Evolutionary conservation across 768 basidiomycete genomes (phyloP).

Genomic region (Russula emetica): DNA sequence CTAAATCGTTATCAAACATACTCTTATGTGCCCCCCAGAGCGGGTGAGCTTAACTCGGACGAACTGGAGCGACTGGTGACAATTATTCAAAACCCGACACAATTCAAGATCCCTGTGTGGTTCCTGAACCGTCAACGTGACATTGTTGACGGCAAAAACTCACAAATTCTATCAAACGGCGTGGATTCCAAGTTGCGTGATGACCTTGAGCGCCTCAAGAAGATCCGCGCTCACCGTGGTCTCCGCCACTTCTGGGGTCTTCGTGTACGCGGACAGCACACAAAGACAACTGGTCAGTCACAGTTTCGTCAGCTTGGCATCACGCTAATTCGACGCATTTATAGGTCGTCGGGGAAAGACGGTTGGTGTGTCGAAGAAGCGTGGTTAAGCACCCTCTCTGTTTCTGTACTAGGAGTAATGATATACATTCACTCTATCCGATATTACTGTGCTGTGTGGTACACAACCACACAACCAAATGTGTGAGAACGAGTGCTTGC

Average conservation of each 20-base stretch:
- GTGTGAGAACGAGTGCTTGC: not conserved
- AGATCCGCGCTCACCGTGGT: conserved; percentile 96
- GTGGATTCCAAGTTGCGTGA: conserved; percentile 98
- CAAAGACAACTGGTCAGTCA: conserved; percentile 90
- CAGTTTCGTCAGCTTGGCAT: not conserved
- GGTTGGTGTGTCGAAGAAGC: conserved; percentile 94
- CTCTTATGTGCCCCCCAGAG: conserved; percentile 45
- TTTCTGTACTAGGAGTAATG: not conserved
- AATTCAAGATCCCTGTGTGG: conserved; percentile 99
- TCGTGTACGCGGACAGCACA: conserved; percentile 97
- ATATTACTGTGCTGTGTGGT: conserved; percentile 7
- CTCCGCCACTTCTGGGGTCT: conserved; percentile 91
- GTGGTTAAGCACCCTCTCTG: conserved; percentile 41
- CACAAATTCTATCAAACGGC: conserved; percentile 91
- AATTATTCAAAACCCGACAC: conserved; percentile 98
- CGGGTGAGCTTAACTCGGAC: conserved; percentile 98
- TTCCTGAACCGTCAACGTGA: conserved; percentile 99
- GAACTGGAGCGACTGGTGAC: conserved; percentile 98
- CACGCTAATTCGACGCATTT: not conserved
- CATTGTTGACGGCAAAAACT: conserved; percentile 94
- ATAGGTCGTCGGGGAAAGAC: conserved; percentile 93
- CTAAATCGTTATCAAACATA: not conserved
- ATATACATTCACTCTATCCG: not conserved
- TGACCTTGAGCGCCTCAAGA: conserved; percentile 97
- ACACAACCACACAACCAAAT: conserved; percentile 2